phyloP scores from a whole-genome alignment of 495 filamentous ascomycete species.

The Annulohypoxylon maeteangense region DNA sequence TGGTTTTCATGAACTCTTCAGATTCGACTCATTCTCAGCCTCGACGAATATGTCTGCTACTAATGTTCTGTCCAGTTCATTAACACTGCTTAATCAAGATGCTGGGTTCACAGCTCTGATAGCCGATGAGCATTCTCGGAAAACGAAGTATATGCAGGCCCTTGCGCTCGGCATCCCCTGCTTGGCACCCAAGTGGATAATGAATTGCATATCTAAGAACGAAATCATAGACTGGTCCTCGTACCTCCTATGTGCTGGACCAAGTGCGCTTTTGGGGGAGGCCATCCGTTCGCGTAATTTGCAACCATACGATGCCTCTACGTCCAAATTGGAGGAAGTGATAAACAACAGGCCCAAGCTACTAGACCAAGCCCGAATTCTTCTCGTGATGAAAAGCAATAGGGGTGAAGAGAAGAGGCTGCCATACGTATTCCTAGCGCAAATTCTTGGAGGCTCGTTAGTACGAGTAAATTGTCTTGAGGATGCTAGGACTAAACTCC shows the following conservation, averaged over 20 bases:
- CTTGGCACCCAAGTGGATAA: constrained; percentile 81
- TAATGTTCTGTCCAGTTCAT: constrained; percentile 34
- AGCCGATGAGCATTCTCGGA: constrained; percentile 86
- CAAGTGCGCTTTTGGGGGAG: constrained; percentile 78
- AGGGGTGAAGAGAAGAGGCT: constrained; percentile 69
- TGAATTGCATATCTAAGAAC: constrained; percentile 71
- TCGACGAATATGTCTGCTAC: constrained; percentile 29
- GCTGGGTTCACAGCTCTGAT: constrained; percentile 85
- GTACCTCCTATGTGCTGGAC: constrained; percentile 88
- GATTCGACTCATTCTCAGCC: constrained; percentile 53
- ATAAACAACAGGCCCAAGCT: constrained; percentile 68
- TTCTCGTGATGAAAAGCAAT: constrained; percentile 78
- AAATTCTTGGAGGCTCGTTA: constrained; percentile 79
- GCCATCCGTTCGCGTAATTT: constrained; percentile 80
- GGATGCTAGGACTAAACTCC: constrained; percentile 67
- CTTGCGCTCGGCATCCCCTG: constrained; percentile 90
- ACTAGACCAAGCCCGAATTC: constrained; percentile 72
- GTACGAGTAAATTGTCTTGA: constrained; percentile 71
- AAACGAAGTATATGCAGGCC: constrained; percentile 94
- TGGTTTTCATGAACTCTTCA: constrained; percentile 89
- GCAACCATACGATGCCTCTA: constrained; percentile 64
- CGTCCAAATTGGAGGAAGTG: constrained; percentile 65
- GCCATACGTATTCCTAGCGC: constrained; percentile 75
- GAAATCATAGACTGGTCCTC: constrained; percentile 76
- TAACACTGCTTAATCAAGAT: constrained; percentile 43